phyloP scores from a whole-genome alignment of 495 filamentous ascomycete species.

The Filosporella fistucella region DNA sequence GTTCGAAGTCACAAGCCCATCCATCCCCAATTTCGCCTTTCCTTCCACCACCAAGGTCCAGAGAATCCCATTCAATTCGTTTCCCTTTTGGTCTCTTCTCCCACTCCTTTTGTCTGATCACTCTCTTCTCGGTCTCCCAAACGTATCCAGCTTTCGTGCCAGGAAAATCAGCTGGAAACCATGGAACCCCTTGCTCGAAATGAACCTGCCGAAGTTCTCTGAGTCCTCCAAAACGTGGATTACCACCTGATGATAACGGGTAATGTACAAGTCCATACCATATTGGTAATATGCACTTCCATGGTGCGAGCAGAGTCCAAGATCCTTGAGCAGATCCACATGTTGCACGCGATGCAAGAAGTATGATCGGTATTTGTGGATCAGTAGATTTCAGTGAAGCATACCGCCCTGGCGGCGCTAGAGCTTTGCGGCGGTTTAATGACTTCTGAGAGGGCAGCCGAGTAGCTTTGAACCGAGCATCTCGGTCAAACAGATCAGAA shows the following conservation, averaged over 20 bases:
- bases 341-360: slow-evolving; percentile 53
- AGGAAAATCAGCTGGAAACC: slow-evolving; percentile 88
- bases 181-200: slow-evolving; percentile 74
- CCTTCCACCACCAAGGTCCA: slow-evolving; percentile 68
- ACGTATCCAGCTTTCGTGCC: slow-evolving; percentile 74
- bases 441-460: slow-evolving; percentile 75
- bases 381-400: slow-evolving; percentile 61
- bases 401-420: slow-evolving; percentile 57
- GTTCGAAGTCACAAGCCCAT: slow-evolving; percentile 85
- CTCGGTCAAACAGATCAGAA: slow-evolving; percentile 63
- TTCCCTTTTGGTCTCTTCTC: slow-evolving; percentile 78
- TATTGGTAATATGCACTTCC: slow-evolving; percentile 82
- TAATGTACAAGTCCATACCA: slow-evolving; percentile 89
- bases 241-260: slow-evolving; percentile 73
- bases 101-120: slow-evolving; percentile 62
- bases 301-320: slow-evolving; percentile 86
- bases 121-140: slow-evolving; percentile 68
- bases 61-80: slow-evolving; percentile 65
- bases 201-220: slow-evolving; percentile 73
- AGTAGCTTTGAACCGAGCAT: slow-evolving; percentile 51
- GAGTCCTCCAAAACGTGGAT: slow-evolving; percentile 77
- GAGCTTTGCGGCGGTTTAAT: slow-evolving; percentile 78
- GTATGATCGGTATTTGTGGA: slow-evolving; percentile 74
- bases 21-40: slow-evolving; percentile 83
- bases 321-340: slow-evolving; percentile 52